These are phyloP conservation scores for Penicillium oxalicum DNA, from an alignment of 2,329 filamentous ascomycete genomes.

Conservation along the genomic window DNA sequence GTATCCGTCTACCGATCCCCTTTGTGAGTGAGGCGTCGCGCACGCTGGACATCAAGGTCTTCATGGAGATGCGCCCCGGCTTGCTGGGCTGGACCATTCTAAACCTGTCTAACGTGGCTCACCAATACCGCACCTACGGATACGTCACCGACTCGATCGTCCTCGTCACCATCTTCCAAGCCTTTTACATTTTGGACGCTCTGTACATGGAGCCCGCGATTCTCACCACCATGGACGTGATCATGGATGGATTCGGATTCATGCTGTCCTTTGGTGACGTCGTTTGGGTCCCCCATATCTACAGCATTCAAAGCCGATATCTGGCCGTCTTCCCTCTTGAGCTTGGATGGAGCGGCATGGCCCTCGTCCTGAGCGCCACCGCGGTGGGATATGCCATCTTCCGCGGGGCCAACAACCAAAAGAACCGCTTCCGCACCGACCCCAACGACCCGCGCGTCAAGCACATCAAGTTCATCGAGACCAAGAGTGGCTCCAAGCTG, in stretches of 20 bases:
- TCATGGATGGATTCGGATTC: conserved; percentile 85
- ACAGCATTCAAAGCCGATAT: conserved; percentile 78
- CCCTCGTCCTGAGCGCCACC: conserved; percentile 61
- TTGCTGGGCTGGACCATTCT: conserved; percentile 84
- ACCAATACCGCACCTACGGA: conserved; percentile 81
- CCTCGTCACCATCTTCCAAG: conserved; percentile 70
- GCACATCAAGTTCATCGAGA: conserved; percentile 81
- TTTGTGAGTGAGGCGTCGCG: conserved; percentile 56
- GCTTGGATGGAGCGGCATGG: conserved; percentile 64
- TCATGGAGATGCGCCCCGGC: conserved; percentile 84
- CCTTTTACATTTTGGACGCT: conserved; percentile 76
- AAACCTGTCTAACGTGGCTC: conserved; percentile 76
- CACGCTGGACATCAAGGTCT: conserved; percentile 84
- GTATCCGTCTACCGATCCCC: conserved; percentile 60
- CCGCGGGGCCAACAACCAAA: conserved; percentile 88
- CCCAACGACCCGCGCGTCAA: conserved; percentile 71
- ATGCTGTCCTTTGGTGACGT: conserved; percentile 93
- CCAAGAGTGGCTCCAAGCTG: conserved; percentile 71
- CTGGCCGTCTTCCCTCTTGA: conserved; percentile 73
- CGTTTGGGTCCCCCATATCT: conserved; percentile 87
- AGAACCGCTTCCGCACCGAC: conserved; percentile 88
- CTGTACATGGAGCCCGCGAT: conserved; percentile 84
- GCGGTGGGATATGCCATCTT: conserved; percentile 80
- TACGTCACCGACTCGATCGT: conserved; percentile 80
- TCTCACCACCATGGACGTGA: conserved; percentile 90